Percentiles rank a stretch among this genome's conserved stretches.
These are phyloP conservation scores for Paracorniculantispora psalliotae DNA, from an alignment of 2,329 filamentous ascomycete genomes.

Conservation along the genomic window DNA sequence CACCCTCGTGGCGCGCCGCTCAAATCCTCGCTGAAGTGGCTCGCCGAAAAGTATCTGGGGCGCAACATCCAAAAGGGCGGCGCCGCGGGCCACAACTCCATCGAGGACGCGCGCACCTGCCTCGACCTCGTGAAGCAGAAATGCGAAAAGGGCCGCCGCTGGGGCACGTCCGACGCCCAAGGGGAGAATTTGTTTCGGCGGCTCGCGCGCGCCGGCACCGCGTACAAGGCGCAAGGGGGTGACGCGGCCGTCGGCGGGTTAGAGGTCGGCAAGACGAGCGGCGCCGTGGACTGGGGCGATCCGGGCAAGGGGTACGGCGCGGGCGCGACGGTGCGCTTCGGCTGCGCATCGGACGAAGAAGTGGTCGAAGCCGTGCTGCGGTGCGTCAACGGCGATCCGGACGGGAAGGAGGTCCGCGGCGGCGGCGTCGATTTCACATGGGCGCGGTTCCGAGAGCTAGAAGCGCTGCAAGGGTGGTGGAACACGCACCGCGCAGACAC, in stretches of 20 bases:
- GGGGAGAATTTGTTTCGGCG: conserved; percentile 88
- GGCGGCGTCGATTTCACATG: conserved; percentile 64
- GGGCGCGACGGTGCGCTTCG: conserved; percentile 52
- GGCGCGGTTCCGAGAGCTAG: conserved; percentile 61
- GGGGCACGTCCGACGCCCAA: conserved; percentile 74
- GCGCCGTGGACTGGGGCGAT: conserved; percentile 86
- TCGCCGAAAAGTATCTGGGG: conserved; percentile 77
- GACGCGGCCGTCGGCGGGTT: conserved; percentile 51
- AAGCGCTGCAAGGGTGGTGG: conserved; percentile 64
- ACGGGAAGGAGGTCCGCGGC: conserved; percentile 51
- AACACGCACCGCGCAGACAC: conserved; percentile 47
- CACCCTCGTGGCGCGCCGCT: conserved; percentile 85
- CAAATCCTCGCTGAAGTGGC: conserved; percentile 86
- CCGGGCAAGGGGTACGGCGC: conserved; percentile 55
- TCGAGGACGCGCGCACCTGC: conserved; percentile 88
- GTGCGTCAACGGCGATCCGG: conserved; percentile 53
- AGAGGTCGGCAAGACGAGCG: conserved; percentile 58
- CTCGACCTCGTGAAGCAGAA: conserved; percentile 93
- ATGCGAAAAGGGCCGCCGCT: conserved; percentile 83
- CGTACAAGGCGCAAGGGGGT: conserved; percentile 58
- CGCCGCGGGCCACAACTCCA: conserved; percentile 73
- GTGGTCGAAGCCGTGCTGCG: conserved; percentile 51
- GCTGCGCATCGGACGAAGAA: conserved; percentile 56
- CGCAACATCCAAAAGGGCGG: conserved; percentile 85
- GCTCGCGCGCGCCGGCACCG: conserved; percentile 58